phyloP scores from a whole-genome alignment of 1,139 yeast species.

The Blastobotrys raffinosifermentans region DNA sequence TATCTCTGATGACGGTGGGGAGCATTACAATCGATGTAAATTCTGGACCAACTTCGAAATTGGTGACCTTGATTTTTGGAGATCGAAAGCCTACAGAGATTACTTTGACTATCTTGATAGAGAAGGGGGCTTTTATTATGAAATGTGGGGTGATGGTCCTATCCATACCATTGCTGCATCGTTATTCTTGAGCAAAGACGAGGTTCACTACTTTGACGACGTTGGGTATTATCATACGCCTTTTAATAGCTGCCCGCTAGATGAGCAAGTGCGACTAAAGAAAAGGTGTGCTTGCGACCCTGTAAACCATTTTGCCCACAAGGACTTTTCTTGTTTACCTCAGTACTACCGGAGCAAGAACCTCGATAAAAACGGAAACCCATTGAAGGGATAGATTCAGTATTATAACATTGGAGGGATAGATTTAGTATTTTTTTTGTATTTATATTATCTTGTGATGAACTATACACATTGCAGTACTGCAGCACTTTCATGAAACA shows the following conservation, averaged over 20 bases:
- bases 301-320: no score
- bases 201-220: conserved; percentile 84
- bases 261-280: conserved; percentile 47
- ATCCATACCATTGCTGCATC: conserved; percentile 74
- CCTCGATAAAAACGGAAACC: no score
- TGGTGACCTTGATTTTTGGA: conserved; percentile 72
- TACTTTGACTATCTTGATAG: conserved; percentile 63
- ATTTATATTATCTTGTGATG: no score
- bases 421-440: no score
- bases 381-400: no score
- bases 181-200: conserved; percentile 60
- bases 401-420: no score
- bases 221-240: conserved; percentile 76
- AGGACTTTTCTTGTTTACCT: no score
- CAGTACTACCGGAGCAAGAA: no score
- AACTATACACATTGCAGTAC: no score
- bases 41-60: conserved; percentile 85
- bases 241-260: conserved; percentile 74
- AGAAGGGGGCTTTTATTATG: conserved; percentile 76
- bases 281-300: no score
- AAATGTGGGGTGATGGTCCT: conserved; percentile 92
- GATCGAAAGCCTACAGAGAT: conserved; percentile 56
- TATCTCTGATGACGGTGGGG: conserved; percentile 46
- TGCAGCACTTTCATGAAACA: no score
- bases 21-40: conserved; percentile 80